Base-by-base conservation (phyloP, 345 rosid genomes). In the Citrus maxima region DNA sequence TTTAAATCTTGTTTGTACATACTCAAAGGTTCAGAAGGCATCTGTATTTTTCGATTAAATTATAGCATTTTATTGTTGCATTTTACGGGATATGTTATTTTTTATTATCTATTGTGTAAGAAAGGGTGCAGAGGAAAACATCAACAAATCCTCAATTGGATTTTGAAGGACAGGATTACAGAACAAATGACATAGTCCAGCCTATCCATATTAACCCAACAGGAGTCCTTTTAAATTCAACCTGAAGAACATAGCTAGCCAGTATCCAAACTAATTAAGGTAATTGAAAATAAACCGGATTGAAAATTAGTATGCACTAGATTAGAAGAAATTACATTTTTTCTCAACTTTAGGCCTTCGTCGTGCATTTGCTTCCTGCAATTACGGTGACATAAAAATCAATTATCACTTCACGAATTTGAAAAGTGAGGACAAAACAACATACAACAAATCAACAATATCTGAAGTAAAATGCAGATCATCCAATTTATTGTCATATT, bases 311-410 rank as follows among this genome's bases (percentile, higher is more conserved):
- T 55, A 67, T 49, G n/a, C 8, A 35, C 18, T 65, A 73, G 62
- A 40, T 25, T 13, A 65, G 60, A 72, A 67, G 60, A 73, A 30
- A 25, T 84, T 84, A 89, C 94, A 65, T 80, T 85, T 88, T 58
- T 78, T 89, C 71, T 80, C 89, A 8, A 58, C 85, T 82, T 78
- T 88, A 38, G 82, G 85, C 58, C 71, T 82, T 65, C 75, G 81
- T 61, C 83, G 70, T 8, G 76, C 75, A 59, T 73, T 81, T 64
- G 83, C 87, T 70, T 85, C 91, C 91, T 89, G 90, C 72, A 78
- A 79, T 79, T 67, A 55, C 59, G 66, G 62, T 13, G 38, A 75
- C 72, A 77, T 59, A 38, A 34, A 80, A 18, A 60, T 22, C 37
- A 80, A 19, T 74, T 10, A 55, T 55, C 32, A 42, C 62, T n/a